A percentile compares a stretch with the other conserved stretches of the same genome.
phyloP scores from a whole-genome alignment of 306 rosid genomes.

The Ziziphus jujuba region DNA sequence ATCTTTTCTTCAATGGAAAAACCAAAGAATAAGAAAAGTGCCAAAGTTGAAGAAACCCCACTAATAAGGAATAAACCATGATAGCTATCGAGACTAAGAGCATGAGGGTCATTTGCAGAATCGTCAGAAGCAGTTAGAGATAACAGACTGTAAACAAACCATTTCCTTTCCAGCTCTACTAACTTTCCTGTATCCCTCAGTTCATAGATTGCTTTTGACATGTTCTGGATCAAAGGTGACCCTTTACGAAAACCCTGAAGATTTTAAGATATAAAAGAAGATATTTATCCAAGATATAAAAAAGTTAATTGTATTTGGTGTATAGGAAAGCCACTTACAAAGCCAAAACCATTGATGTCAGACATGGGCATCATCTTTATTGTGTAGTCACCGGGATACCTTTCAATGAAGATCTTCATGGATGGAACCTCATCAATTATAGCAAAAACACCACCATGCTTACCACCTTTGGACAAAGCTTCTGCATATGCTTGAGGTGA shows the following conservation, averaged over 20 bases:
- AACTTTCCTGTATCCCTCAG: conserved; percentile 11
- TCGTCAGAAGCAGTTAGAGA: neutral
- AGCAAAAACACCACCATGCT: conserved; percentile 28
- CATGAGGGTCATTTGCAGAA: neutral
- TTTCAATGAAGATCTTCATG: conserved; percentile 28
- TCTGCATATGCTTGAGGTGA: conserved; percentile 10
- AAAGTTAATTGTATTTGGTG: no score
- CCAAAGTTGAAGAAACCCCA: neutral
- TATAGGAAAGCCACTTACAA: conserved; percentile 30
- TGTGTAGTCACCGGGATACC: conserved; percentile 7
- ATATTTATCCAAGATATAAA: no score
- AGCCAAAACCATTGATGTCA: conserved; percentile 29
- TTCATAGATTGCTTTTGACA: neutral
- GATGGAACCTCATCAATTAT: conserved; percentile 21
- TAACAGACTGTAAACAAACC: neutral
- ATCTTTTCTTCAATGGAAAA: neutral
- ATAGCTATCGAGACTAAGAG: neutral
- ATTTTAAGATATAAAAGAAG: no score
- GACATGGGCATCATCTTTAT: conserved; percentile 10
- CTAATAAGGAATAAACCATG: neutral
- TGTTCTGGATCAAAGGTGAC: neutral
- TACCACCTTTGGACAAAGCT: conserved; percentile 23
- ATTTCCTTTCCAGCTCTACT: neutral
- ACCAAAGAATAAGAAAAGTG: neutral
- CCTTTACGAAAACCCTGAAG: conserved; percentile 12